Conservation (phyloP, 2,329 filamentous ascomycete species). For the Paracamarosporium sp. region DNA sequence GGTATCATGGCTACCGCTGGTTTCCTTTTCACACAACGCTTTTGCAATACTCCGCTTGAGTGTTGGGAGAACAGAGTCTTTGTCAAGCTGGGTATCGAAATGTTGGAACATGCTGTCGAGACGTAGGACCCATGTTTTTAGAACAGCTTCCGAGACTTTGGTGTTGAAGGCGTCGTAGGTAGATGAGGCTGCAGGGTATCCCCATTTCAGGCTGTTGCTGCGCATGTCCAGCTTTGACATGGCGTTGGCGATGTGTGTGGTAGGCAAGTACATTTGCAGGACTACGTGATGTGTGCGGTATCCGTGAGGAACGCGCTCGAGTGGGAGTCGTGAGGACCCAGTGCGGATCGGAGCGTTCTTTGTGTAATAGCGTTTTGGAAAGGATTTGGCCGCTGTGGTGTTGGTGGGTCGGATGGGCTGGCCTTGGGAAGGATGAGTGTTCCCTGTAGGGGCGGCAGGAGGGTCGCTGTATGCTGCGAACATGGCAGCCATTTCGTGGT, state of each 20-base stretch:
- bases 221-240: constrained; percentile 27
- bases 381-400: background rate
- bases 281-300: constrained; percentile 31
- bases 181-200: constrained; percentile 9
- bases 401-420: background rate
- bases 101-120: constrained; percentile 21
- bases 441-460: background rate
- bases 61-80: constrained; percentile 12
- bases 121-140: constrained; percentile 22
- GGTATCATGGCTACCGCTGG: too few species aligned
- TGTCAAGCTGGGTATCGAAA: constrained; percentile 12
- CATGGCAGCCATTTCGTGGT: background rate
- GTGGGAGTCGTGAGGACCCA: constrained; percentile 46
- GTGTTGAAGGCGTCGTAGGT: constrained; percentile 18
- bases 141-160: constrained; percentile 1
- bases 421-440: background rate
- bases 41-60: constrained; percentile 22
- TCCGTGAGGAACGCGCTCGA: constrained; percentile 45
- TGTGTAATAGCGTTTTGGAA: constrained; percentile 9
- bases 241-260: constrained; percentile 10
- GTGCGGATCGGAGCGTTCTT: constrained; percentile 26
- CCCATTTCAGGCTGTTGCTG: constrained; percentile 28
- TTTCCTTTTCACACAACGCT: background rate
- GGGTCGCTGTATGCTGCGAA: constrained; percentile 7
- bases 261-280: constrained; percentile 3